Conservation (phyloP, 208 protist genomes). For the Leishmania guyanensis region DNA sequence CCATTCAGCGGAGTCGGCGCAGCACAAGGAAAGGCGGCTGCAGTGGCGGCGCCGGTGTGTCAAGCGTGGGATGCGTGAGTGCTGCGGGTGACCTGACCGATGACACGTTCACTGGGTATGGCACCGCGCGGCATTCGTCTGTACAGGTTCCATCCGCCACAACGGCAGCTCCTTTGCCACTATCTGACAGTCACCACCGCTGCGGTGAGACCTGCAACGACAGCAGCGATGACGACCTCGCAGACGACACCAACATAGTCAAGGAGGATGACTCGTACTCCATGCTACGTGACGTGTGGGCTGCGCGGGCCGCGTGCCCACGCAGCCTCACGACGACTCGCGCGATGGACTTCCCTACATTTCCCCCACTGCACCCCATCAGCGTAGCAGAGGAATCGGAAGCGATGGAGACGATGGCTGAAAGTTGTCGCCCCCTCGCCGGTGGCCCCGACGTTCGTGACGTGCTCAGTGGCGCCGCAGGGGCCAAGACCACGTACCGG, state of each 20-base stretch:
- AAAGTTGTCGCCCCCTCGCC: neutral
- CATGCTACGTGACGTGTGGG: constrained; percentile 28
- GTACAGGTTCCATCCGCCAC: neutral
- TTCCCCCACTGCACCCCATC: constrained; percentile 30
- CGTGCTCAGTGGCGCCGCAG: neutral
- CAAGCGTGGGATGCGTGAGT: neutral
- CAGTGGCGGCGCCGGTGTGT: neutral
- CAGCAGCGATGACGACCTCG: neutral
- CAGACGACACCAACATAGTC: too few species aligned
- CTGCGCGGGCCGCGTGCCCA: constrained; percentile 21
- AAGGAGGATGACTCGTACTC: neutral
- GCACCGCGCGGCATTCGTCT: neutral
- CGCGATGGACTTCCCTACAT: constrained; percentile 18
- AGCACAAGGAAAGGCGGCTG: constrained; percentile 3
- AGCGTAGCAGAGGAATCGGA: constrained; percentile 12
- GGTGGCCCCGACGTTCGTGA: neutral
- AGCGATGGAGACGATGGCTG: neutral
- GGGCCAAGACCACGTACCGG: neutral
- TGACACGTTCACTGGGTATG: neutral
- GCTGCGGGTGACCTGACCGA: neutral
- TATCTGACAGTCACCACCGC: neutral
- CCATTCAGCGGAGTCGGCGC: neutral
- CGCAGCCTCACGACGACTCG: constrained; percentile 5
- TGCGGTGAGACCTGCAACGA: neutral
- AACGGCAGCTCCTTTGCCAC: neutral